These are phyloP conservation scores for Bryoglossum gracile DNA, from an alignment of 495 filamentous ascomycete genomes.

Conservation along the genomic window DNA sequence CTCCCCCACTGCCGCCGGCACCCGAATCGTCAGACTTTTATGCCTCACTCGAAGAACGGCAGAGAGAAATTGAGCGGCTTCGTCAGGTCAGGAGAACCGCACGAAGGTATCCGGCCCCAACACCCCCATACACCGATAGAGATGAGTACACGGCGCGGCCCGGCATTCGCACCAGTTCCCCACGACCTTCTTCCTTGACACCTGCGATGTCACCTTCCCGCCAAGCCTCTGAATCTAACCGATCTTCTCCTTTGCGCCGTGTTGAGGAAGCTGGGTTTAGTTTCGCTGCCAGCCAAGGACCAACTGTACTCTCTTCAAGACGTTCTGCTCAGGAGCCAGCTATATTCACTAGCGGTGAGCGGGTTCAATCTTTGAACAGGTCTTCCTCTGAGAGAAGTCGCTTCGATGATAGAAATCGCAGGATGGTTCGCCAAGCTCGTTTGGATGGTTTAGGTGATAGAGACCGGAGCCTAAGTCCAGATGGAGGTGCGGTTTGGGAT, in stretches of 20 bases:
- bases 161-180: conserved; percentile 8
- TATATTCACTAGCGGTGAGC: conserved; percentile 7
- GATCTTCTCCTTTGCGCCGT: neutral
- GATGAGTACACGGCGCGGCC: conserved; percentile 13
- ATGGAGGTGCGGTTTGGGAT: conserved; percentile 66
- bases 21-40: conserved; percentile 31
- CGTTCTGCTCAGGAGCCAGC: conserved; percentile 1
- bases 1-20: conserved; percentile 26
- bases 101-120: conserved; percentile 17
- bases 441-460: conserved; percentile 78
- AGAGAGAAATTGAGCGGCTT: conserved; percentile 12
- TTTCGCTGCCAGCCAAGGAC: neutral
- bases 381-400: conserved; percentile 12
- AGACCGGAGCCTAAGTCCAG: conserved; percentile 72
- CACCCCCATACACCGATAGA: conserved; percentile 19
- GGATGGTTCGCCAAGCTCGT: conserved; percentile 20
- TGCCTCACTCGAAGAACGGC: conserved; percentile 5
- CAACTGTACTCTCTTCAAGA: neutral
- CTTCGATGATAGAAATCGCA: no score
- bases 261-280: conserved; percentile 1
- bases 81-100: conserved; percentile 12
- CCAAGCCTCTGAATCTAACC: neutral
- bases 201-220: conserved; percentile 16
- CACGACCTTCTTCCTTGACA: conserved; percentile 14
- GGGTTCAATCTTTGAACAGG: conserved; percentile 14